These are phyloP conservation scores for Paragyromitra xinjiangensis DNA, from an alignment of 495 filamentous ascomycete species.

Conservation along the genomic window DNA sequence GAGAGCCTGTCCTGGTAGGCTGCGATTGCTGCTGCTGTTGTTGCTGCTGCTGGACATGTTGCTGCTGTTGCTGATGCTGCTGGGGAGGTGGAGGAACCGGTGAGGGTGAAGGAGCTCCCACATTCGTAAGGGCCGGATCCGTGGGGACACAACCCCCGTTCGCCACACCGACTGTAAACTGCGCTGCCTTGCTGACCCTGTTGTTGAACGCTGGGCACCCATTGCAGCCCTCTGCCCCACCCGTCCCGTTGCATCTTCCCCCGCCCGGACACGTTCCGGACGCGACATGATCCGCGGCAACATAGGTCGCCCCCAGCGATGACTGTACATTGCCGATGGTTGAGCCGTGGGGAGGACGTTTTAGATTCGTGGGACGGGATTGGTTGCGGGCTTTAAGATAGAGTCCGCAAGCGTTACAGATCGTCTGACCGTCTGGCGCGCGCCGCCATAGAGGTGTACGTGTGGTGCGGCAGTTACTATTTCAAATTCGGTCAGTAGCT, in stretches of 20 bases:
- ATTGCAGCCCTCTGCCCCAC: constrained; percentile 93
- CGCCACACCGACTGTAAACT: constrained; percentile 64
- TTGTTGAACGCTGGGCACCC: constrained; percentile 98
- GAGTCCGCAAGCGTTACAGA: constrained; percentile 97
- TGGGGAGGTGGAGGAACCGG: constrained; percentile 48
- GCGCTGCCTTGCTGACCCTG: constrained; percentile 85
- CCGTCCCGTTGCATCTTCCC: constrained; percentile 94
- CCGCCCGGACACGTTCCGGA: constrained; percentile 94
- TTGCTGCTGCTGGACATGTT: constrained; percentile 16
- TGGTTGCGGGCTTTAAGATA: constrained; percentile 94
- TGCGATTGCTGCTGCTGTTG: constrained; percentile 44
- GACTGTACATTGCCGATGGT: constrained; percentile 57
- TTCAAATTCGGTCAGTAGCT: constrained; percentile 11
- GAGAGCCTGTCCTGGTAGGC: constrained; percentile 52
- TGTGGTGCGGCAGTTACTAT: constrained; percentile 92
- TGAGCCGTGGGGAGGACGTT: constrained; percentile 65
- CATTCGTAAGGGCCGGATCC: constrained; percentile 48
- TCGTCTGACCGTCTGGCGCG: constrained; percentile 89
- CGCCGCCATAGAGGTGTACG: constrained; percentile 94
- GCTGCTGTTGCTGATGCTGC: constrained; percentile 49
- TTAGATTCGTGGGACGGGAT: constrained; percentile 85
- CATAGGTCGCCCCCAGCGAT: constrained; percentile 74
- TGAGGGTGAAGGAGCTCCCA: constrained; percentile 54
- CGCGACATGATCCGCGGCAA: constrained; percentile 74
- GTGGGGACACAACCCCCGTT: constrained; percentile 50